Base-by-base conservation (phyloP, 768 basidiomycete species). In the Mycena polygramma region DNA sequence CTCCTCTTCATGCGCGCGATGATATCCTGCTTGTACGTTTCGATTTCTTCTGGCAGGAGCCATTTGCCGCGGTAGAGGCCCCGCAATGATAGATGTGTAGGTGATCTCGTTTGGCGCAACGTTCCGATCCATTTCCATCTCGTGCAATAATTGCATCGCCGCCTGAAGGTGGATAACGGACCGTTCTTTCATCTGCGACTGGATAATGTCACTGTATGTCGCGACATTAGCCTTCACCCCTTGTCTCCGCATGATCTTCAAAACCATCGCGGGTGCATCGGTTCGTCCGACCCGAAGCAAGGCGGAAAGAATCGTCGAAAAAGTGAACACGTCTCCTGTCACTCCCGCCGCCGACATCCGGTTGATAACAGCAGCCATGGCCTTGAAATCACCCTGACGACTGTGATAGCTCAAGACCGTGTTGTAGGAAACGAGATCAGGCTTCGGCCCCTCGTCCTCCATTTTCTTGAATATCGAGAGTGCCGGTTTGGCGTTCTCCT, bases 301-400 rank as follows among this genome's bases (percentile, higher is more conserved):
- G 1, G 94, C 92, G 30, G 91, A 89, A 20, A 98, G 89, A 39
- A 98, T 86, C 15, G 91, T 95, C 5, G 96, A 95, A 79, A 92
- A 98, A 0, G 93, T 98, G 79, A 91, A 90, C 14, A 93, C 88
- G 77, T 98, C 94, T 9, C 95, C 93, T 24, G 80, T 74, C 41
- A 97, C 75, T 0, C 85, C 84, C 2, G 81, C 84, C 17, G 83
- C 77, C 30, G 83, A 79, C 83, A 97, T 89, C 66, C 83, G 79
- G 55, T 86, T 85, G 55, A 99, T 80, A 26, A 90, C 78, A 20
- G 79, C 72, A 4, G 90, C 88, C 69, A 97, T 83, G 2, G 81
- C 83, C 62, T 87, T 85, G 75, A 94, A 86, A 77, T 96, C 89
- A 36, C 85, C 84, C 57, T 83, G 87, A 45, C 89, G 86, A 17